Conservation (phyloP, 2,329 filamentous ascomycete genomes). For the Teratosphaeria epicoccoides region DNA sequence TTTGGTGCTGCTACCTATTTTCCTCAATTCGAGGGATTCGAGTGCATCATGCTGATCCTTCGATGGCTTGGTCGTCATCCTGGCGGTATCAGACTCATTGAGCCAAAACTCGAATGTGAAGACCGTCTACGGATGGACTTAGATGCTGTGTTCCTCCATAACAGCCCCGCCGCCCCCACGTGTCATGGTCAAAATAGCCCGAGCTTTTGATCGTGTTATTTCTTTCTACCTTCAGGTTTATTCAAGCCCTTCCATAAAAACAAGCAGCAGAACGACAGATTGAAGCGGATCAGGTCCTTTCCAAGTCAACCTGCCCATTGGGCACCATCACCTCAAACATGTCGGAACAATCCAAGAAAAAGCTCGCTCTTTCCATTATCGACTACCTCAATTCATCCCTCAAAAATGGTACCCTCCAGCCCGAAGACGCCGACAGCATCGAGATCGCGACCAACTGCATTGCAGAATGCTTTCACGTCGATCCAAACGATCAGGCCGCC, state of each 20-base stretch:
- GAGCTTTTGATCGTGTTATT: neutral
- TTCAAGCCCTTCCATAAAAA: neutral
- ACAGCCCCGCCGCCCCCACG: too few relatives aligned
- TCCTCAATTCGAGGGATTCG: too few relatives aligned
- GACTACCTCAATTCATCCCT: constrained; percentile 82
- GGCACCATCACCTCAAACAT: neutral
- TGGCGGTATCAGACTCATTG: too few relatives aligned
- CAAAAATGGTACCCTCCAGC: constrained; percentile 74
- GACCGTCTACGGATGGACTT: too few relatives aligned
- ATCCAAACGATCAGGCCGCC: constrained; percentile 64
- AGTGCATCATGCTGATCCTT: too few relatives aligned
- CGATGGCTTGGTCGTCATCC: too few relatives aligned
- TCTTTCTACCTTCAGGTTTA: neutral
- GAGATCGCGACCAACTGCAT: constrained; percentile 94
- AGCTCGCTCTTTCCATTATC: constrained; percentile 92
- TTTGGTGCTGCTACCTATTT: too few relatives aligned
- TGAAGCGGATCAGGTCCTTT: neutral
- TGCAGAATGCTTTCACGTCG: constrained; percentile 87
- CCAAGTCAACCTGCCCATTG: neutral
- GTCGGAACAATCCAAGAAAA: constrained; percentile 54
- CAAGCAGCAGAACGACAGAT: neutral
- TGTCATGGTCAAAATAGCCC: too few relatives aligned
- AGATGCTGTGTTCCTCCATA: too few relatives aligned
- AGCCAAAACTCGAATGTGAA: too few relatives aligned
- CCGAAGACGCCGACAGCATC: constrained; percentile 85